Evolutionary conservation across 805 yeast genomes (phyloP).

Genomic region (Teunomyces cretensis): DNA sequence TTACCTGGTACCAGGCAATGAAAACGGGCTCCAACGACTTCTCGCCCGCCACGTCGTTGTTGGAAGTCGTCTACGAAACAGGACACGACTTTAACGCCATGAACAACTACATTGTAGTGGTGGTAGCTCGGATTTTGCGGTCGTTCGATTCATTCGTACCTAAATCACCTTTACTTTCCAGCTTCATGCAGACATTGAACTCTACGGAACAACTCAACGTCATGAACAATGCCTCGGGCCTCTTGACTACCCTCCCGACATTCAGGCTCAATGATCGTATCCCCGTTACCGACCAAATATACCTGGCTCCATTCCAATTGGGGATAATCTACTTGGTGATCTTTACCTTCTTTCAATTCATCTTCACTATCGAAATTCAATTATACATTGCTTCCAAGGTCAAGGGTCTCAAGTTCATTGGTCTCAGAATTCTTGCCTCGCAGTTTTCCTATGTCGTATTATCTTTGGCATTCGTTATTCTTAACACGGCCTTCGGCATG

Average conservation of each 20-base stretch:
- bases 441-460: constrained; percentile 29
- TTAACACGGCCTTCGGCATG: constrained; percentile 31
- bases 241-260: constrained; percentile 24
- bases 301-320: constrained; percentile 33
- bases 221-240: constrained; percentile 19
- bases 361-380: constrained; percentile 27
- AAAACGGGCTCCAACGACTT: constrained; percentile 12
- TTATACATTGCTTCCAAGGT: constrained; percentile 25
- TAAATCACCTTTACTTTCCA: constrained; percentile 16
- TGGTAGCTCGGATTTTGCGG: constrained; percentile 15
- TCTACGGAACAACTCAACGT: constrained; percentile 7
- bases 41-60: constrained; percentile 17
- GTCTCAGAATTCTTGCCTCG: constrained; percentile 23
- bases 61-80: constrained; percentile 30
- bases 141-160: constrained; percentile 18
- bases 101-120: constrained; percentile 17
- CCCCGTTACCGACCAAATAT: constrained; percentile 24
- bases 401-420: constrained; percentile 24
- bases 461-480: constrained; percentile 26
- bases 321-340: constrained; percentile 32
- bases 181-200: constrained; percentile 14
- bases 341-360: constrained; percentile 35
- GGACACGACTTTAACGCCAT: constrained; percentile 35
- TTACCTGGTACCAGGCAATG: constrained; percentile 21
- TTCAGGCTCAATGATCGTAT: constrained; percentile 21